Base-by-base conservation (phyloP, 371 early-diverging fungal genomes). In the Apophysomyces trapeziformis region DNA sequence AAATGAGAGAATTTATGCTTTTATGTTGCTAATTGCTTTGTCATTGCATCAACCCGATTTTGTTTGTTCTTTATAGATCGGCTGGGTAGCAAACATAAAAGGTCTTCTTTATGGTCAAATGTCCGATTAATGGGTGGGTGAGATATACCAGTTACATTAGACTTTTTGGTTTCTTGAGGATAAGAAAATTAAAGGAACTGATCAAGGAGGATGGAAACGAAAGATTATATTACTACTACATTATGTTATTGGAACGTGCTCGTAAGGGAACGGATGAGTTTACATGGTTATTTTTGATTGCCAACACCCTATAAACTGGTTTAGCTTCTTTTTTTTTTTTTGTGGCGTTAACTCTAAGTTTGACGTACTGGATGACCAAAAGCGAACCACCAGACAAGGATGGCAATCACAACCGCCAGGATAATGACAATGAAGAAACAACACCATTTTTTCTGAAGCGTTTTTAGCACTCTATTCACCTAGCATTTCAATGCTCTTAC, bases 391-490 rank as follows among this genome's bases (percentile, higher is more conserved):
- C 80, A 80, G 57, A 80, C 67, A 16, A 85, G 63, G 57, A 84
- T 66, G 60, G 76, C 85, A 63, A 79, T 69, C 39, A 84, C 72
- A 39, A 81, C 69, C 5, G 77, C 39, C 11, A 88, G 13, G 41
- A 86, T 75, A 54, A 88, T 76, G 18, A 71, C 59, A 44, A 86
- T 77, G 46, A 76, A 37, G 66, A 88, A 75, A 64, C 86, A 86
- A 36, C 80, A 78, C 88, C 88, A 88, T 73, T 86, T 88, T 82
- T 86, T 86, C 83, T 82, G 70, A 62, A 14, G 38, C 0, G 8
- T 7, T 50, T 1, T 50, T 21, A 50, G 54, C 5, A 4, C 21
- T 5, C 3, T 8, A 12, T 3, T 57, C 7, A 4, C n/a, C 37
- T 38, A 36, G 44, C 4, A 45, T 60, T 37, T 58, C 13, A 32